These are phyloP conservation scores for Wickerhamiella alocasiicola DNA, from an alignment of 805 yeast genomes.

Conservation along the genomic window DNA sequence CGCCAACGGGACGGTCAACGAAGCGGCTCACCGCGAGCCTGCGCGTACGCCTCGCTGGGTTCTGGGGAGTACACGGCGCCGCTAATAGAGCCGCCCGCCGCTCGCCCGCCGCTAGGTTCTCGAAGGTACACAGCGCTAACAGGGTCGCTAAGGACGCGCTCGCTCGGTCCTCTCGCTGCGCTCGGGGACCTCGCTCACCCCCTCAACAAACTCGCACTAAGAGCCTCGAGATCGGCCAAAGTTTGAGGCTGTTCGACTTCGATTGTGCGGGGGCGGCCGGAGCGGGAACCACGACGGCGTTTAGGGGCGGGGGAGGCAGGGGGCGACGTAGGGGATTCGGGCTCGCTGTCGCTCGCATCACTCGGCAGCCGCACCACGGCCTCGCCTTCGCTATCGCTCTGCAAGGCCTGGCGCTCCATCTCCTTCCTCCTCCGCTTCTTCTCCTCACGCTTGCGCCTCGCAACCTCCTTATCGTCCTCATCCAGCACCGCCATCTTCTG, in stretches of 20 bases:
- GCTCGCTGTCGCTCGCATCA: conserved; percentile 6
- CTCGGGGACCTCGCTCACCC: too few species aligned
- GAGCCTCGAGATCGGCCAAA: conserved; percentile 82
- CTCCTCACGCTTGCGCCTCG: conserved; percentile 66
- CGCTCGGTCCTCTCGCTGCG: too few species aligned
- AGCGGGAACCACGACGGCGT: conserved; percentile 21
- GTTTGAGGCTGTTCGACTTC: conserved; percentile 85
- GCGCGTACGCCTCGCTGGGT: too few species aligned
- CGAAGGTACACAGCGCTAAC: too few species aligned
- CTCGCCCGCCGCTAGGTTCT: too few species aligned
- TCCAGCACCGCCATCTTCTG: conserved; percentile 62
- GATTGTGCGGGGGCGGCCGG: conserved; percentile 28
- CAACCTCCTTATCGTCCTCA: conserved; percentile 61
- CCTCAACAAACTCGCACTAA: conserved; percentile 23
- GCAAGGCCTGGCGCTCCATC: conserved; percentile 44
- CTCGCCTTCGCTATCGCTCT: conserved; percentile 8
- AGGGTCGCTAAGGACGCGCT: too few species aligned
- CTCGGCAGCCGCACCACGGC: conserved; percentile 15
- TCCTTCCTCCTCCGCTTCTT: conserved; percentile 85
- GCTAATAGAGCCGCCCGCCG: too few species aligned
- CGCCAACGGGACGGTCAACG: too few species aligned
- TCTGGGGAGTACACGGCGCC: too few species aligned
- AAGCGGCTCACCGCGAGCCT: too few species aligned
- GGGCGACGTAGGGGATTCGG: too few species aligned
- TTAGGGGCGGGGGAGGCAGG: conserved; percentile 17